phyloP scores from a whole-genome alignment of 2,329 filamentous ascomycete species.

The Neoscytalidium dimidiatum region DNA sequence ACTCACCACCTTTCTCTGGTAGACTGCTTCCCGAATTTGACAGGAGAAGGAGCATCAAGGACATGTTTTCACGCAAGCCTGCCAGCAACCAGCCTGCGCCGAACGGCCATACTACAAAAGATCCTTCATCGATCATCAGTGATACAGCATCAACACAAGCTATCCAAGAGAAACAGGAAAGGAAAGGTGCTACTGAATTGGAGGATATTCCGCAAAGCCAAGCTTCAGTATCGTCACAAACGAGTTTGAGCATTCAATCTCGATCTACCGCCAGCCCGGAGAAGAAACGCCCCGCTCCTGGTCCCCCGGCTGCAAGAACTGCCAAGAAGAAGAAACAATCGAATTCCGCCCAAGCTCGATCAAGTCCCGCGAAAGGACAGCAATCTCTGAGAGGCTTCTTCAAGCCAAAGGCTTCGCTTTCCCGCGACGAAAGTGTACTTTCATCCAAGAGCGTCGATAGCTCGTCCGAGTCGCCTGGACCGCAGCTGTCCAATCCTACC shows the following conservation, averaged over 20 bases:
- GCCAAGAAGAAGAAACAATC: constrained; percentile 7
- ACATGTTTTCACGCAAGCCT: constrained; percentile 72
- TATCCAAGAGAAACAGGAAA: background rate
- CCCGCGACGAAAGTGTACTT: background rate
- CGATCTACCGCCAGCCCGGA: background rate
- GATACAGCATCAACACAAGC: background rate
- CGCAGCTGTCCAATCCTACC: constrained; percentile 19
- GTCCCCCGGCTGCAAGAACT: constrained; percentile 24
- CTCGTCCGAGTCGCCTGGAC: constrained; percentile 33
- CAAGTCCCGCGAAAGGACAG: constrained; percentile 12
- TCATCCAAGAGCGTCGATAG: background rate
- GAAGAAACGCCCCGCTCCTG: constrained; percentile 33
- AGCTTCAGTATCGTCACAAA: background rate
- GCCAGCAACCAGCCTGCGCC: constrained; percentile 9
- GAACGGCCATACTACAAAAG: constrained; percentile 2
- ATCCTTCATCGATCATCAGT: background rate
- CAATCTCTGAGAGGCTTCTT: constrained; percentile 20
- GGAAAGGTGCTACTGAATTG: background rate
- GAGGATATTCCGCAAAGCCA: background rate
- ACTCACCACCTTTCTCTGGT: constrained; percentile 74
- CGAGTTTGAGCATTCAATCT: background rate
- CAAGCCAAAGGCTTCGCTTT: background rate
- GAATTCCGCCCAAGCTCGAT: background rate
- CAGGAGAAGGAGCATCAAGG: constrained; percentile 79
- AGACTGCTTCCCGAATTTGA: constrained; percentile 87